Conservation (phyloP, 495 filamentous ascomycete species). For the Lichina pygmaea region DNA sequence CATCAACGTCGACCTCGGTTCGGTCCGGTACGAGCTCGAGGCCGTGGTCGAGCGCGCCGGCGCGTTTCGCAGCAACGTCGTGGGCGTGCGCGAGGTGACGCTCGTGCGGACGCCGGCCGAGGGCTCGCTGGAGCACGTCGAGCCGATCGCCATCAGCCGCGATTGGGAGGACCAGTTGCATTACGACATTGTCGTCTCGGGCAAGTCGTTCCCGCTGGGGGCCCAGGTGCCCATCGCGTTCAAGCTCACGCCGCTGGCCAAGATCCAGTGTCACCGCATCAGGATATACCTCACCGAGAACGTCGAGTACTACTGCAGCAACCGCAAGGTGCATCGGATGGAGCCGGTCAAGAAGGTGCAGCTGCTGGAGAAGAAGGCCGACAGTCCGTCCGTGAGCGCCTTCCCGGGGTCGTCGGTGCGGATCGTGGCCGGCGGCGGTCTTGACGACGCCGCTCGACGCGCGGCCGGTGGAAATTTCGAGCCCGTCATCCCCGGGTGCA, state of each 20-base stretch:
- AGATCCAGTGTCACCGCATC: conserved; percentile 88
- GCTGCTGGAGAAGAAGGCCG: conserved; percentile 75
- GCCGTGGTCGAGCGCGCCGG: conserved; percentile 71
- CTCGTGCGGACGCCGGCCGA: conserved; percentile 77
- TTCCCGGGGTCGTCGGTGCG: conserved; percentile 60
- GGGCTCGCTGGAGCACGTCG: conserved; percentile 74
- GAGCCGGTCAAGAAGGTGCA: conserved; percentile 66
- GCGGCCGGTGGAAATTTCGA: conserved; percentile 32
- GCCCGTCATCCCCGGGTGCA: conserved; percentile 21
- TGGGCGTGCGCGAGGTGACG: conserved; percentile 59
- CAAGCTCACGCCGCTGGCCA: conserved; percentile 84
- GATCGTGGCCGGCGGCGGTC: conserved; percentile 57
- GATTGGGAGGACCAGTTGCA: conserved; percentile 97
- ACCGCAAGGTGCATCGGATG: conserved; percentile 68
- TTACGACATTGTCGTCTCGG: conserved; percentile 96
- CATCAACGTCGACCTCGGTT: conserved; percentile 68
- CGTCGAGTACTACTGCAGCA: conserved; percentile 73
- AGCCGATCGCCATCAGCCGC: conserved; percentile 88
- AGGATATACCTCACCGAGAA: conserved; percentile 90
- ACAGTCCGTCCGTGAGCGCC: conserved; percentile 46
- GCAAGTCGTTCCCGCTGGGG: conserved; percentile 90
- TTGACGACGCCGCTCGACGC: conserved; percentile 31
- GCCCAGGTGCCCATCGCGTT: conserved; percentile 89
- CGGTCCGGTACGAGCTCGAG: conserved; percentile 73
- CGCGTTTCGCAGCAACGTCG: conserved; percentile 73